phyloP scores from a whole-genome alignment of 2,329 filamentous ascomycete species.

The Aspergillus fijiensis region DNA sequence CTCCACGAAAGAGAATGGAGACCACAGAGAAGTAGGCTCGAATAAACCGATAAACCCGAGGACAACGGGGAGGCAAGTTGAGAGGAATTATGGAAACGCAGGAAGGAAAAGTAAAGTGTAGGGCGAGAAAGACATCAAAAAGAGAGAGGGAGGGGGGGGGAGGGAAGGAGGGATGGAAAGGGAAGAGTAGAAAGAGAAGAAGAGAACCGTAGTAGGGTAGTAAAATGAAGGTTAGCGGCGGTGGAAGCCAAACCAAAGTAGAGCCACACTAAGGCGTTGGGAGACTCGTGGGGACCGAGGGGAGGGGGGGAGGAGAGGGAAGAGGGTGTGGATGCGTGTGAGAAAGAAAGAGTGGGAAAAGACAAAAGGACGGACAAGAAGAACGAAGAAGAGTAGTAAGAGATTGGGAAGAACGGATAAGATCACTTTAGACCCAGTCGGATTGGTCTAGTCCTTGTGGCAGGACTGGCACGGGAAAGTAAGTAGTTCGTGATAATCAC shows the following conservation, averaged over 20 bases:
- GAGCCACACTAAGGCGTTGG: slow-evolving; percentile 28
- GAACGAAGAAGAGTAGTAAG: neutral
- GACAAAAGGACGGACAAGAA: neutral
- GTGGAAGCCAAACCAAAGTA: slow-evolving; percentile 30
- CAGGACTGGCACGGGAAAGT: slow-evolving; percentile 3
- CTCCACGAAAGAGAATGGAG: slow-evolving; percentile 11
- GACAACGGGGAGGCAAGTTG: neutral
- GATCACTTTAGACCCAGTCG: slow-evolving; percentile 14
- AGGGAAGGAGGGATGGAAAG: slow-evolving; percentile 5
- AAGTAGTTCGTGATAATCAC: neutral
- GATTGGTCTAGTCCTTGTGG: slow-evolving; percentile 7
- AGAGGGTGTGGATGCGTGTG: no score
- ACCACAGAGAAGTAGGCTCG: slow-evolving; percentile 7
- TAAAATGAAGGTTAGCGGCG: slow-evolving; percentile 21
- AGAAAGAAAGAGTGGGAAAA: neutral
- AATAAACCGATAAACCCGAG: neutral
- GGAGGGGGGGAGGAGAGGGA: slow-evolving; percentile 6
- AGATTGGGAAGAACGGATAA: slow-evolving; percentile 11
- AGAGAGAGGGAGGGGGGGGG: slow-evolving; percentile 6
- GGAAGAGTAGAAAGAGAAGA: slow-evolving; percentile 15
- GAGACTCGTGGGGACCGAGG: slow-evolving; percentile 20
- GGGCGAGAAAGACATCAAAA: slow-evolving; percentile 2
- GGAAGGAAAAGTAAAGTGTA: neutral
- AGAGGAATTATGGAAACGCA: neutral
- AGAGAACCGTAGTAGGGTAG: slow-evolving; percentile 16